Evolutionary conservation across 441 rosid genomes (phyloP), one percentile per base, ranked within the genome.

Genomic region (Cnidoscolus chayamansa): DNA sequence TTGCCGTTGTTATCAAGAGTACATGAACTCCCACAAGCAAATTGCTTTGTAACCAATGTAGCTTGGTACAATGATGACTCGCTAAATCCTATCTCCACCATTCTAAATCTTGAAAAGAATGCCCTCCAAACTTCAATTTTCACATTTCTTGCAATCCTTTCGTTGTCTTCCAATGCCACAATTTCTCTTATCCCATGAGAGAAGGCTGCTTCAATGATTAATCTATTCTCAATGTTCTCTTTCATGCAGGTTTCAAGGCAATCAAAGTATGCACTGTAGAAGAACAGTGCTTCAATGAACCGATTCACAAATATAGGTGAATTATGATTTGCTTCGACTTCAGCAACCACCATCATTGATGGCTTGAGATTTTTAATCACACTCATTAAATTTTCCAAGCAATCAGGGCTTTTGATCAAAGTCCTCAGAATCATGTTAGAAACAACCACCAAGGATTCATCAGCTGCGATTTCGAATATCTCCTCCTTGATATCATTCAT

Each of bases 221-320:
- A 51, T 74, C 64, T 79, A 31, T 71, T 65, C 70, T 83, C 77
- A 0, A 15, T 1, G 13, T 77, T 70, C 4, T 63, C 30, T 1
- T 2, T 78, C 78, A 81, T 16, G 74, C 85, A 86, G 2, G 65
- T 70, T 17, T 85, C 89, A 0, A 86, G 64, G 70, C 79, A 77
- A 67, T 88, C 92, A 2, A 85, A 81, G 58, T 45, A 80, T 2
- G 90, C 81, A 6, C 87, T 71, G 73, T 77, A 82, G 67, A 68
- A 88, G 80, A 88, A 88, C 19, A 85, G 15, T 1, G 87, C 76
- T 72, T 86, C 90, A 4, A 81, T 79, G 86, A 86, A 88, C 0
- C 90, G 80, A 37, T 6, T 78, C 61, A 77, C 81, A 4, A 85
- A 86, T 9, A 71, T 73, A 1, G 89, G 84, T 16, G 86, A 84